These are phyloP conservation scores for Beauveria scarabaeidicola DNA, from an alignment of 2,329 filamentous ascomycete genomes.

Conservation along the genomic window DNA sequence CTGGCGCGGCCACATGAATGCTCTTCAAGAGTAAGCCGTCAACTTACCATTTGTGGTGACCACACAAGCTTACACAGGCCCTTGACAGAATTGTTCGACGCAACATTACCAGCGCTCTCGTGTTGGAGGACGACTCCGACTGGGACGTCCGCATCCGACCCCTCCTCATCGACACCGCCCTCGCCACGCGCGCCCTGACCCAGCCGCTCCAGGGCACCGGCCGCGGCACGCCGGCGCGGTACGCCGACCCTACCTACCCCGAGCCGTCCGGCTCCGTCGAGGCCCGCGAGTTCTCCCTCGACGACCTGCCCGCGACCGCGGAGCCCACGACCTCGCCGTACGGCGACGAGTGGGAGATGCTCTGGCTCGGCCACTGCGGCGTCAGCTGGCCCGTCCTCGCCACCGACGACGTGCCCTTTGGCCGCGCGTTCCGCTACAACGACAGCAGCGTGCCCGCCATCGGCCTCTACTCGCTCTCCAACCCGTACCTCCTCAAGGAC, in stretches of 20 bases:
- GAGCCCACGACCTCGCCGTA: constrained; percentile 28
- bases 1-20: constrained; percentile 32
- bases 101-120: constrained; percentile 35
- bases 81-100: constrained; percentile 30
- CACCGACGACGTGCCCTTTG: constrained; percentile 16
- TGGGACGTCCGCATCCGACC: constrained; percentile 43
- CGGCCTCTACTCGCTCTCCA: constrained; percentile 22
- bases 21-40: constrained; percentile 20
- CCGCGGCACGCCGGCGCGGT: neutral
- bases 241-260: constrained; percentile 17
- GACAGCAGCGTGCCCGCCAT: constrained; percentile 26
- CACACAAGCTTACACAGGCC: neutral
- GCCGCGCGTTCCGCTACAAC: constrained; percentile 20
- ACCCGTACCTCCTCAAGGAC: constrained; percentile 20
- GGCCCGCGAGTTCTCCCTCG: constrained; percentile 11
- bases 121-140: constrained; percentile 47
- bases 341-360: constrained; percentile 39
- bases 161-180: constrained; percentile 34
- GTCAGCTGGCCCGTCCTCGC: constrained; percentile 20
- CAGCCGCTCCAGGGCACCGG: constrained; percentile 17
- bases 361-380: constrained; percentile 42
- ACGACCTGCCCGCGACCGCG: constrained; percentile 6
- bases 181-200: constrained; percentile 23
- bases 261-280: neutral
- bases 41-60: neutral